Base-by-base conservation (phyloP, 306 rosid species). In the Lotus japonicus region DNA sequence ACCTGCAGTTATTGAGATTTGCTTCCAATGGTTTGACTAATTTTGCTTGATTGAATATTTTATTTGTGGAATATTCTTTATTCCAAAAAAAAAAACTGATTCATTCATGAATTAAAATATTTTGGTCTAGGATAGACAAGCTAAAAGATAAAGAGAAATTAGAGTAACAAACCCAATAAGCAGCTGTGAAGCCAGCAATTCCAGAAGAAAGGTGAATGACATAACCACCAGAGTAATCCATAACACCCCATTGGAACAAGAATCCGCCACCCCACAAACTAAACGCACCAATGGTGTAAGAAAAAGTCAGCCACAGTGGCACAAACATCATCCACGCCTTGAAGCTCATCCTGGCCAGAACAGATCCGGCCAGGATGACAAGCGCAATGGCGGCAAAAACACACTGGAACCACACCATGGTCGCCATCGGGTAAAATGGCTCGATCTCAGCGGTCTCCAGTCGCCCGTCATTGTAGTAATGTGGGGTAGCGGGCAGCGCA, bases 151-250 rank as follows among this genome's bases (percentile, higher is more conserved):
- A 26, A 15, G 7, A 54, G 3, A 2, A 15, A 13, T 5, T 50
- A 42, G 2, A 33, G 10, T 6, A 6, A 76, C 64, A 39, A 33
- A 83, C 91, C 91, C 88, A 86, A 46, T 81, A 83, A 58, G 91
- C 88, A 16, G 91, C 67, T 0, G 81, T 76, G 66, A 86, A 81
- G 19, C 91, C 91, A 31, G 84, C 86, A 36, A 79, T 56, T 2
- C 91, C 91, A 1, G 88, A 83, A 35, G 91, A 86, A 41, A 86
- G 81, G 55, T 86, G 91, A 51, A 86, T 86, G 23, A 86, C 91
- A 69, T 86, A 86, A 2, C 91, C 91, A 12, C 91, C 91, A 14
- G 88, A 81, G 56, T 83, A 86, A 21, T 86, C 91, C 80, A 86
- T 86, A 7, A 86, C 88, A 14, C 91, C 91, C 86, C 88, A 83